A percentile compares a stretch with the other conserved stretches of the same genome.
Evolutionary conservation across 139 green algal genomes (phyloP).

Genomic region (Closterium sp.): DNA sequence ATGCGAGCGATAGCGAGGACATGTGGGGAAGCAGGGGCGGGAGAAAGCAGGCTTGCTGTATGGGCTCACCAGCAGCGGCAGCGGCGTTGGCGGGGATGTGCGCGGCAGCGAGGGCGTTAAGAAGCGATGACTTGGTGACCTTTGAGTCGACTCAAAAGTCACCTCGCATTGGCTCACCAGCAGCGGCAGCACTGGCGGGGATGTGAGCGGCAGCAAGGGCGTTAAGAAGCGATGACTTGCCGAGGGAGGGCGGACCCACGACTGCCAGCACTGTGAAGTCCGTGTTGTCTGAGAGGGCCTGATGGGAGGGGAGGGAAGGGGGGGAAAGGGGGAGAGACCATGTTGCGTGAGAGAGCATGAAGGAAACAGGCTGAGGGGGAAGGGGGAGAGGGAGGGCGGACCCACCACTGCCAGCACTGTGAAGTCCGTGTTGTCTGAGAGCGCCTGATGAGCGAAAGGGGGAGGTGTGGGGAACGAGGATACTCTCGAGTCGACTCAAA

Average conservation of each 20-base stretch:
- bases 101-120: neutral
- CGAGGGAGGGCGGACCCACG: neutral
- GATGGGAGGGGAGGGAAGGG: neutral
- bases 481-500: too few relatives aligned
- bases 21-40: too few relatives aligned
- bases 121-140: neutral
- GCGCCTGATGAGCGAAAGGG: too few relatives aligned
- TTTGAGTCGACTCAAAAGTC: too few relatives aligned
- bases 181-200: neutral
- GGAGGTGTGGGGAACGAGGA: too few relatives aligned
- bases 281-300: neutral
- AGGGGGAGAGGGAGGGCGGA: neutral
- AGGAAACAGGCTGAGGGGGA: too few relatives aligned
- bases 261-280: neutral
- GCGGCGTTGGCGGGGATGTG: neutral
- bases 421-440: neutral
- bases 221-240: neutral
- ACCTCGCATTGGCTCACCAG: neutral
- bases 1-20: too few relatives aligned
- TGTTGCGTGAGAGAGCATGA: too few relatives aligned
- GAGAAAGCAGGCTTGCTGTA: too few relatives aligned
- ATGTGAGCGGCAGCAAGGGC: neutral
- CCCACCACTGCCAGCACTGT: neutral
- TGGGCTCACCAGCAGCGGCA: neutral
- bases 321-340: too few relatives aligned